Percentiles rank a stretch among this genome's conserved stretches.
phyloP scores from a whole-genome alignment of 2,329 filamentous ascomycete genomes.

The Clonostachys chloroleuca region DNA sequence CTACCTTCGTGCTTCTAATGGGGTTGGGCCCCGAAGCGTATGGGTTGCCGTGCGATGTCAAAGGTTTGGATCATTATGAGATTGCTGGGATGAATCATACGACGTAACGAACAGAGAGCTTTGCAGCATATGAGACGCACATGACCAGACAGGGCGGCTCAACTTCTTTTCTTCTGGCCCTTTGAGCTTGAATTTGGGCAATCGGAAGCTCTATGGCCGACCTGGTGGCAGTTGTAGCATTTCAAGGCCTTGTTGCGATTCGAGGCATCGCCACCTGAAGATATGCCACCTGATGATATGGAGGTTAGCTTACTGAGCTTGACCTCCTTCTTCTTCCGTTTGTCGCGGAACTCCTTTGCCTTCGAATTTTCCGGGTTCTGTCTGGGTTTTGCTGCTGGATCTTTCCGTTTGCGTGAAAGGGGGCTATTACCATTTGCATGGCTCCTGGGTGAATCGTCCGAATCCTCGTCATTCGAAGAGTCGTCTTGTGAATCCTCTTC shows the following conservation, averaged over 20 bases:
- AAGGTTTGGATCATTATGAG: no score
- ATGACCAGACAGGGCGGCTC: no score
- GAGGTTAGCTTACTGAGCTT: slow-evolving; percentile 60
- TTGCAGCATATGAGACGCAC: no score
- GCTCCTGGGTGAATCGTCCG: background rate
- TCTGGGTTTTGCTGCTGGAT: slow-evolving; percentile 6
- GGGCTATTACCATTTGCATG: no score
- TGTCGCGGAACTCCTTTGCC: slow-evolving; percentile 48
- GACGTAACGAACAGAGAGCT: no score
- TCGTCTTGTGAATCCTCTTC: slow-evolving; percentile 3
- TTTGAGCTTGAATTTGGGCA: slow-evolving; percentile 36
- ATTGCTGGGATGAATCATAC: no score
- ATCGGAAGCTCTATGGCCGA: slow-evolving; percentile 53
- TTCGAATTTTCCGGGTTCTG: slow-evolving; percentile 16
- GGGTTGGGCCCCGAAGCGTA: background rate
- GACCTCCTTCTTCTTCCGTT: slow-evolving; percentile 61
- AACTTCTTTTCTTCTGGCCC: background rate
- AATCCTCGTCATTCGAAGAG: slow-evolving; percentile 1
- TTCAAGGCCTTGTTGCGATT: slow-evolving; percentile 20
- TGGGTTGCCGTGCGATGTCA: no score
- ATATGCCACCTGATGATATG: slow-evolving; percentile 39
- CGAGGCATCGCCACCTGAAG: slow-evolving; percentile 15
- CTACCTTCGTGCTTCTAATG: background rate
- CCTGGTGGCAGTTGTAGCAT: slow-evolving; percentile 59
- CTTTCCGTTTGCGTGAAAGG: no score